Conservation (phyloP, 805 yeast genomes). For the Candida mattraensis region DNA sequence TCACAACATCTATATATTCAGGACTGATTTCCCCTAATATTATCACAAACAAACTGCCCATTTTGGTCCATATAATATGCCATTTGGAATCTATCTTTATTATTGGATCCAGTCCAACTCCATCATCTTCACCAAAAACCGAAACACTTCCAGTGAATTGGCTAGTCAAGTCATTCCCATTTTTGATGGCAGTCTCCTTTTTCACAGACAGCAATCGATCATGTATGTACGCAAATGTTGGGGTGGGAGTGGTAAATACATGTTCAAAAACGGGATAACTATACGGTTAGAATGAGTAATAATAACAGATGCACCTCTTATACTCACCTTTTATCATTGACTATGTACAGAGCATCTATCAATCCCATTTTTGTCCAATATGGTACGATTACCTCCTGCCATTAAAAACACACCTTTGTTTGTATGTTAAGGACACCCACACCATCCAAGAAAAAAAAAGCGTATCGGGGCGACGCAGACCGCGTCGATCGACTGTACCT, state of each 20-base stretch:
- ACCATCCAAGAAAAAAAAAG: no score
- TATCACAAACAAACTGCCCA: constrained; percentile 19
- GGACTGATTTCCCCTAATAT: constrained; percentile 18
- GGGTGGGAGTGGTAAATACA: constrained; percentile 24
- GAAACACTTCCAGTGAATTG: constrained; percentile 4
- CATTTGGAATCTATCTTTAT: constrained; percentile 31
- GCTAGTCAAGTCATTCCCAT: background rate
- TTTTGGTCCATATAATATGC: constrained; percentile 32
- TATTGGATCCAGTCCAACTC: constrained; percentile 25
- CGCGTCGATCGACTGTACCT: no score
- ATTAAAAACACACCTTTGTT: no score
- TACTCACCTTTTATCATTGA: constrained; percentile 31
- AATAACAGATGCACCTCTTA: background rate
- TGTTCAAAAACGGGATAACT: constrained; percentile 30
- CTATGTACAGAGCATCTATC: constrained; percentile 32
- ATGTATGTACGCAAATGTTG: constrained; percentile 28
- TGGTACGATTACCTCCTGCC: no score
- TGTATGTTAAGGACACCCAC: no score
- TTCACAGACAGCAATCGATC: constrained; percentile 22
- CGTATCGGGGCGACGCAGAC: no score
- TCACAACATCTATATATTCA: constrained; percentile 27
- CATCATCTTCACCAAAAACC: constrained; percentile 26
- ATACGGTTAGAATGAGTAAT: constrained; percentile 2
- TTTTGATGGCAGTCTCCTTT: constrained; percentile 9
- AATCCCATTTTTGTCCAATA: no score